Evolutionary conservation across 2,329 filamentous ascomycete species (phyloP).

Genomic region (Cercospora zeae-maydis): DNA sequence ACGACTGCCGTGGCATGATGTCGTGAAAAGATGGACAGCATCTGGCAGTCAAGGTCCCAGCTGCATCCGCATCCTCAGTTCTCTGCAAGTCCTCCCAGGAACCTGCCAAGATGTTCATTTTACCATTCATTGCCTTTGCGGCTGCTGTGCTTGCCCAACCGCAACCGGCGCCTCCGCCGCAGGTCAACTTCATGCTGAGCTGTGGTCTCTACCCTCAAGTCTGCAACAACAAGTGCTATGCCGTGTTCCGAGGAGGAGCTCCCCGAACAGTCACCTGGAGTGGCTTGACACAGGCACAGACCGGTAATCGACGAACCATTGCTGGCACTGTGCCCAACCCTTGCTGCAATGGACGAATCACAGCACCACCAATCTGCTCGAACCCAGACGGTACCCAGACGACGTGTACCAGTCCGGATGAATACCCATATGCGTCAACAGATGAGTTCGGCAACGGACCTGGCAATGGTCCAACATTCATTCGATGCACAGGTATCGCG

Average conservation of each 20-base stretch:
- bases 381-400: background rate
- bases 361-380: background rate
- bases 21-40: background rate
- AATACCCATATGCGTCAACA: background rate
- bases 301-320: background rate
- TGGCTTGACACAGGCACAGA: background rate
- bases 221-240: constrained; percentile 4
- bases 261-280: background rate
- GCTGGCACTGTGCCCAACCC: background rate
- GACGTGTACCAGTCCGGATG: background rate
- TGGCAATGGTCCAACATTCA: background rate
- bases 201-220: background rate
- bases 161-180: background rate
- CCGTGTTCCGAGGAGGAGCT: background rate
- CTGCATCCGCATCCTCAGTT: background rate
- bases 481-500: background rate
- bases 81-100: background rate
- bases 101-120: background rate
- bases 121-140: background rate
- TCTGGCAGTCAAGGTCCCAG: background rate
- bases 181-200: background rate
- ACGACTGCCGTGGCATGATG: background rate
- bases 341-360: background rate
- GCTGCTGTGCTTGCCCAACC: background rate
- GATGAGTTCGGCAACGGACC: background rate